Evolutionary conservation across 805 yeast species (phyloP), one percentile per base, ranked within the genome.

Genomic region (Saccharomycopsis sp.): DNA sequence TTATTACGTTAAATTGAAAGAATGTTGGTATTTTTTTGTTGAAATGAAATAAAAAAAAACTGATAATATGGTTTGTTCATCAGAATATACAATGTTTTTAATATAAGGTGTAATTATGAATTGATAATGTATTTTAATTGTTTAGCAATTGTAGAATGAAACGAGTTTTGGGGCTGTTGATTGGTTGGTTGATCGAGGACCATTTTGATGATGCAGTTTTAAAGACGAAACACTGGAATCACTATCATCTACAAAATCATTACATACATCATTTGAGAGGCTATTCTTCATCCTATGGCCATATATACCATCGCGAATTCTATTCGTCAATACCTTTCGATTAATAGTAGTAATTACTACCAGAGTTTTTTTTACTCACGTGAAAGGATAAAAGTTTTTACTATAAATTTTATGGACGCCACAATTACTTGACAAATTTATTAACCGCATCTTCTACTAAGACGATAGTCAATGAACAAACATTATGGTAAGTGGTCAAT

Each of bases 11-110:
- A 17, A 11, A 38, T 9, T 34, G 16, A 13, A 16, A n/a, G 51
- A 51, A 60, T 62, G 64, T 60, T 58, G 64, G 59, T 57, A 43
- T 37, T 50, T 54, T 44, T 4, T 23, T 2, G n/a, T 11, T n/a
- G 11, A 11, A 27, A 27, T 11, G n/a, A 27, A n/a, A 27, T 11
- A n/a, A n/a, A n/a, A 27, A 27, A 27, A 27, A 2, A 27, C 11
- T 11, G 21, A 29, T 22, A 27, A 16, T 19, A 14, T 17, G 23
- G 23, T n/a, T 13, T 23, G 16, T 17, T 19, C 16, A 27, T 29
- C 38, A 19, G 35, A 31, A 31, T 31, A 31, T 31, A 31, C 35
- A 31, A 31, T 31, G 35, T 31, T 20, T 31, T 31, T 31, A 17
- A 31, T 35, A 22, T 19, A 14, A 35, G n/a, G 16, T 13, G 19